Conservation (phyloP, 2,329 filamentous ascomycete species). For the Phyllosticta citrichinensis region DNA sequence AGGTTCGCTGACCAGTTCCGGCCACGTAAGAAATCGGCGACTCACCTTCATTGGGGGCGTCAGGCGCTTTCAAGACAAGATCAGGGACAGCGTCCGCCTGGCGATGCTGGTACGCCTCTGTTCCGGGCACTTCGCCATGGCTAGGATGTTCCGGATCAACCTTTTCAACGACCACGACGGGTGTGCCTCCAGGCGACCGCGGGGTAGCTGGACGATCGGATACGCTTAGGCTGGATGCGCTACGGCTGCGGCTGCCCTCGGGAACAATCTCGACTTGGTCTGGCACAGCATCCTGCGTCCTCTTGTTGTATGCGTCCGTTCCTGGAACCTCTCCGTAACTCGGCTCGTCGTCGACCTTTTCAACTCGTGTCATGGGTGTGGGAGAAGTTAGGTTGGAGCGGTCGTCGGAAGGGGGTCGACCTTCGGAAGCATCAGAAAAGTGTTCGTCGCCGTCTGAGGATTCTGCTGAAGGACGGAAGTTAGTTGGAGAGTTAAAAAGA, state of each 20-base stretch:
- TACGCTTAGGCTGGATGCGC: slow-evolving; percentile 30
- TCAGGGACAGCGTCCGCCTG: slow-evolving; percentile 51
- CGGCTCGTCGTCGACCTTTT: slow-evolving; percentile 50
- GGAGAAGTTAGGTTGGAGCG: slow-evolving; percentile 39
- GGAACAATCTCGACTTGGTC: slow-evolving; percentile 52
- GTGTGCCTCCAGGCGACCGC: slow-evolving; percentile 31
- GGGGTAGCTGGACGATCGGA: slow-evolving; percentile 40
- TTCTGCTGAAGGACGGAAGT: slow-evolving; percentile 17
- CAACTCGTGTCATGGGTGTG: slow-evolving; percentile 52
- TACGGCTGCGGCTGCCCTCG: slow-evolving; percentile 28
- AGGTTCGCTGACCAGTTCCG: slow-evolving; percentile 36
- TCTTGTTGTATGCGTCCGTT: slow-evolving; percentile 49
- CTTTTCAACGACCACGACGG: slow-evolving; percentile 52
- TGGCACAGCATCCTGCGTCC: slow-evolving; percentile 50
- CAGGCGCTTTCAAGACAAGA: slow-evolving; percentile 40
- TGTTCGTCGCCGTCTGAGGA: slow-evolving; percentile 49
- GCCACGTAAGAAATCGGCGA: slow-evolving; percentile 25
- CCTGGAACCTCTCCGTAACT: slow-evolving; percentile 49
- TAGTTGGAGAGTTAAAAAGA: slow-evolving; percentile 8
- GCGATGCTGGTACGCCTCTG: slow-evolving; percentile 45
- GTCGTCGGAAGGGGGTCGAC: slow-evolving; percentile 27
- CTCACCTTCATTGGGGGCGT: slow-evolving; percentile 48
- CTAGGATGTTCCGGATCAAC: slow-evolving; percentile 44
- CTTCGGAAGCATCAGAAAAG: slow-evolving; percentile 57
- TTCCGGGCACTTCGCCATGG: slow-evolving; percentile 54